These are phyloP conservation scores for Microbotryum intermedium DNA, from an alignment of 1,284 basidiomycete genomes.

Conservation along the genomic window DNA sequence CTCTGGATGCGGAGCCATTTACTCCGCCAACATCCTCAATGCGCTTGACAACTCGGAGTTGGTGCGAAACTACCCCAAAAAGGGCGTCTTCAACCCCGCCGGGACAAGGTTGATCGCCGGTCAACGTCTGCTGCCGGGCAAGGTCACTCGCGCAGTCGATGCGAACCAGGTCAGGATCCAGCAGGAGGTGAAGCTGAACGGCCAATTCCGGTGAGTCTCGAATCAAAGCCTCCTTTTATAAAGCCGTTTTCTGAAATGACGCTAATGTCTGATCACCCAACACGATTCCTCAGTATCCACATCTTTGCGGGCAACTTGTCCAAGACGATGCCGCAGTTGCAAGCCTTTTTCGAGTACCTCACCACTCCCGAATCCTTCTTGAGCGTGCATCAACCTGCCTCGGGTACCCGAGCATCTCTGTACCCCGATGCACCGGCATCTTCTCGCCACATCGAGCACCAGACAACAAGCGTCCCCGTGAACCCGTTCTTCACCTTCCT, in stretches of 20 bases:
- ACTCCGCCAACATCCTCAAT: slow-evolving; percentile 33
- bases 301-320: slow-evolving; percentile 29
- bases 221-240: neutral
- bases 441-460: slow-evolving; percentile 27
- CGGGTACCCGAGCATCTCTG: slow-evolving; percentile 13
- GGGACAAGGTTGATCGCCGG: slow-evolving; percentile 29
- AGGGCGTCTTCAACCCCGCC: slow-evolving; percentile 30
- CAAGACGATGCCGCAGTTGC: slow-evolving; percentile 14
- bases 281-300: slow-evolving; percentile 17
- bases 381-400: slow-evolving; percentile 31
- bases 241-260: neutral
- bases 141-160: slow-evolving; percentile 33
- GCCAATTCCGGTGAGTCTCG: slow-evolving; percentile 30
- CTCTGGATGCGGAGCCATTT: slow-evolving; percentile 36
- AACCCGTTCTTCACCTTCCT: slow-evolving; percentile 34
- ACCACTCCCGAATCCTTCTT: slow-evolving; percentile 32
- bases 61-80: slow-evolving; percentile 27
- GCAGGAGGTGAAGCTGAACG: slow-evolving; percentile 37
- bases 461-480: slow-evolving; percentile 1
- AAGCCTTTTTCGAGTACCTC: slow-evolving; percentile 28
- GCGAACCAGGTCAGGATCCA: slow-evolving; percentile 36
- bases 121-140: slow-evolving; percentile 33
- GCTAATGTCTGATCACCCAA: too few species aligned
- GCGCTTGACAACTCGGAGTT: slow-evolving; percentile 29
- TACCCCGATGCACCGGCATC: slow-evolving; percentile 17